phyloP scores from a whole-genome alignment of 2,329 filamentous ascomycete genomes.

The Fusarium circinatum region DNA sequence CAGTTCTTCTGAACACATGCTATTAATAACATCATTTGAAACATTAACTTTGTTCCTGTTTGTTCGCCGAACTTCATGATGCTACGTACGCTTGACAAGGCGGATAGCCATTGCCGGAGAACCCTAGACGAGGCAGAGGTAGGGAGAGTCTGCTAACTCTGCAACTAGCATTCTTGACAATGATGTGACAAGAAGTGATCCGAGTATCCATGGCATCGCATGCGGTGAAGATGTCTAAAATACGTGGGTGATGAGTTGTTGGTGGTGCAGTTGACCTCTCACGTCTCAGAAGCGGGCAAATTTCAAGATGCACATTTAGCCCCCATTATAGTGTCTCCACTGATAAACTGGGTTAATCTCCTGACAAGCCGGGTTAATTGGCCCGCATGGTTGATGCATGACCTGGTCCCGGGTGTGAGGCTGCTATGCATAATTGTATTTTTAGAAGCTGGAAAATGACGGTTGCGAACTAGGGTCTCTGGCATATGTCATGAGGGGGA shows the following conservation, averaged over 20 bases:
- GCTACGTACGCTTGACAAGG: neutral
- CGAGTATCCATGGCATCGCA: neutral
- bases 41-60: neutral
- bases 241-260: conserved; percentile 15
- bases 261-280: conserved; percentile 31
- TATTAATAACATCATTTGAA: conserved; percentile 16
- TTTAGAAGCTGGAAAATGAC: conserved; percentile 31
- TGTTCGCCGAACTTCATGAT: conserved; percentile 8
- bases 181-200: conserved; percentile 18
- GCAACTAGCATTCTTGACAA: conserved; percentile 1
- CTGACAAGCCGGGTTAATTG: conserved; percentile 35
- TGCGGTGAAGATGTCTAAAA: conserved; percentile 30
- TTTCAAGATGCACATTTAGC: conserved; percentile 38
- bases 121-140: neutral
- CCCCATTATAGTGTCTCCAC: conserved; percentile 33
- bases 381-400: conserved; percentile 33
- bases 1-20: neutral
- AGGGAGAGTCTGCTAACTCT: neutral
- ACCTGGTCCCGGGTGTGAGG: conserved; percentile 32
- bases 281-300: conserved; percentile 32
- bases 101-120: neutral
- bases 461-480: conserved; percentile 11
- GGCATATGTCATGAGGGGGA: conserved; percentile 11
- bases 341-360: conserved; percentile 1
- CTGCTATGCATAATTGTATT: conserved; percentile 41